Evolutionary conservation across 148 eudicot genomes (phyloP).

Genomic region (Fagopyrum esculentum): DNA sequence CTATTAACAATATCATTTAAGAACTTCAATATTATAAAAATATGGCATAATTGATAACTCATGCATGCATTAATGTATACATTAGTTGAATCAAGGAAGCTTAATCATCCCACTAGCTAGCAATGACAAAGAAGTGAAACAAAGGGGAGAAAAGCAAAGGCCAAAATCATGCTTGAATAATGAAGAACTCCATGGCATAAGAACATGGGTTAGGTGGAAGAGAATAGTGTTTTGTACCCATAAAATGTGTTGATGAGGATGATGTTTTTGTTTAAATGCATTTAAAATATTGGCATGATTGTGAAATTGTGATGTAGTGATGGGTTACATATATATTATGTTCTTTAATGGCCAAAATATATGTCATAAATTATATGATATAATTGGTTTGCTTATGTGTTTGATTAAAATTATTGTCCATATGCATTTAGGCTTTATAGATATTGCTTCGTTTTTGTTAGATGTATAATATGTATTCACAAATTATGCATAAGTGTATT

Average conservation of each 20-base stretch:
- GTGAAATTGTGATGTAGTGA: neutral
- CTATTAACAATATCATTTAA: neutral
- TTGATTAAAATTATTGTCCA: too few species aligned
- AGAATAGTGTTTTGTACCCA: neutral
- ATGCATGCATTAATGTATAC: neutral
- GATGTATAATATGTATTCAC: too few species aligned
- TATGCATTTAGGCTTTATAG: too few species aligned
- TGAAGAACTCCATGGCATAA: neutral
- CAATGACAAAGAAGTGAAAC: neutral
- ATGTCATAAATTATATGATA: neutral
- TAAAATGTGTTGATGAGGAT: neutral
- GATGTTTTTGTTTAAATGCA: neutral
- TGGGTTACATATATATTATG: neutral
- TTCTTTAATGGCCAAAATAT: neutral
- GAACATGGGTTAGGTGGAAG: conserved; percentile 3
- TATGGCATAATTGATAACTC: neutral
- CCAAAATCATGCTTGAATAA: neutral
- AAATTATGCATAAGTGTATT: too few species aligned
- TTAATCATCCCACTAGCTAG: neutral
- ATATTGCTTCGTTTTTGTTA: too few species aligned
- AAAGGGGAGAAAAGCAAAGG: neutral
- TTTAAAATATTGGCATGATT: neutral
- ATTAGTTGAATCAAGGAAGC: neutral
- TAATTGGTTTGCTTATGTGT: neutral
- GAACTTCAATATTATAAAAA: neutral